Base-by-base conservation (phyloP, 495 filamentous ascomycete genomes). In the Barbatosphaeria neglecta region DNA sequence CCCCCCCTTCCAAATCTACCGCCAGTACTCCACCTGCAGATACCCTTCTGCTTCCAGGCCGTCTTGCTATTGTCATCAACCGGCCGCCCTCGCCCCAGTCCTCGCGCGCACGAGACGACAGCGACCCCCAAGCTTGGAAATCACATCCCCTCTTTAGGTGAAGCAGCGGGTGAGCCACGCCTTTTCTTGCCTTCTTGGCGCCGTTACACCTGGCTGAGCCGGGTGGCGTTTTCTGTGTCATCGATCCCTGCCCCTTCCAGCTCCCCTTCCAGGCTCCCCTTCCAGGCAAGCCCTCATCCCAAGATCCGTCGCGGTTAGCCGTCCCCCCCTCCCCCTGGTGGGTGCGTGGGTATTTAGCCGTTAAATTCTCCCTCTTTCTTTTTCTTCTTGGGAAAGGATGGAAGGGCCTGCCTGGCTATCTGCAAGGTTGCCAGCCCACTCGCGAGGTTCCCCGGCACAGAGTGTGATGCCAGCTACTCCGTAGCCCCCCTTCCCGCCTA, bases 271-370 rank as follows among this genome's bases (percentile, higher is more conserved):
- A 33, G 18, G 33, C 33, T 5, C 5, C 15, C 18, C 15, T 37
- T 31, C 27, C 6, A 6, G 27, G 27, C 6, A 31, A 6, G 6
- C 33, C 33, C 13, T 37, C 33, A 6, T 41, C 20, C 39, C 22
- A 20, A 19, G 13, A 6, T 22, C 38, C 38, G 24, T 3, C 22
- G 20, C 39, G 13, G 31, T 35, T 35, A n/a, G 31, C 31, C n/a
- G n/a, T n/a, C n/a, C n/a, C n/a, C n/a, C n/a, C n/a, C n/a, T n/a
- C 16, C 7, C 7, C 6, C 31, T 6, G 6, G 31, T 35, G 31
- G 31, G n/a, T n/a, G n/a, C n/a, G n/a, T 15, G 39, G 39, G 39
- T 41, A 22, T 41, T 41, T 41, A 41, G 39, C 39, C 39, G 39
- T 19, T 15, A 23, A 41, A 24, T 41, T 41, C 18, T 23, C 19